Base-by-base conservation (phyloP, 495 filamentous ascomycete species). In the Penicillium roqueforti region DNA sequence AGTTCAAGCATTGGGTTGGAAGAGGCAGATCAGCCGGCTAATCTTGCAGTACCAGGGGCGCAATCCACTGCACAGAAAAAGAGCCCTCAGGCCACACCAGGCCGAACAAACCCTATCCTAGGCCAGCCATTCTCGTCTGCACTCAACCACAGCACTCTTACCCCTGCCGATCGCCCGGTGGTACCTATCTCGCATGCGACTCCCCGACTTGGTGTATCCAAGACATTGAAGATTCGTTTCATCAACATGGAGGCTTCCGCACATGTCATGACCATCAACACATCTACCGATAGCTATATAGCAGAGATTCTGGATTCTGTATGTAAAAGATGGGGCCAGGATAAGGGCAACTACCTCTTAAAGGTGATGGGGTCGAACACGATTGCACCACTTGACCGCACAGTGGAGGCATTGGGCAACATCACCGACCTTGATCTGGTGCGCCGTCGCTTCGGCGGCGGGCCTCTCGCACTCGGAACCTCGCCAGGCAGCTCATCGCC, bases 261-360 rank as follows among this genome's bases (percentile, higher is more conserved):
- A 0, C 80, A 83, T 54, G 70, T 71, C 8, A 83, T 87, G 40
- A 87, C 87, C 1, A 74, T 97, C 13, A 87, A 91, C 60, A 88
- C 92, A 19, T 92, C 89, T 4, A 92, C 90, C 3, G 93, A 97
- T 62, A 97, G 89, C 34, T 97, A 95, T 65, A 83, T 98, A 25
- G 91, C 90, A 13, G 93, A 98, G 68, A 84, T 97, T 25, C 80
- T 96, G 38, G 92, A 97, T 59, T 81, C 82, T n/a, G 87, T 92
- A 3, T 97, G 93, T 66, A 86, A 89, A 51, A 87, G 90, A 63
- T 86, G 95, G 67, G 85, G 91, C 16, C 76, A 97, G 7, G 93
- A 97, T 67, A 95, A 93, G 73, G 88, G 80, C 0, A 87, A 88
- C 50, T 91, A 92, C 65, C 82, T 96, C 14, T 83, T 98, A 26